Percentiles rank a stretch among this genome's conserved stretches.
Conservation (phyloP, 352 stramenopile species). For the Plasmopara halstedii region DNA sequence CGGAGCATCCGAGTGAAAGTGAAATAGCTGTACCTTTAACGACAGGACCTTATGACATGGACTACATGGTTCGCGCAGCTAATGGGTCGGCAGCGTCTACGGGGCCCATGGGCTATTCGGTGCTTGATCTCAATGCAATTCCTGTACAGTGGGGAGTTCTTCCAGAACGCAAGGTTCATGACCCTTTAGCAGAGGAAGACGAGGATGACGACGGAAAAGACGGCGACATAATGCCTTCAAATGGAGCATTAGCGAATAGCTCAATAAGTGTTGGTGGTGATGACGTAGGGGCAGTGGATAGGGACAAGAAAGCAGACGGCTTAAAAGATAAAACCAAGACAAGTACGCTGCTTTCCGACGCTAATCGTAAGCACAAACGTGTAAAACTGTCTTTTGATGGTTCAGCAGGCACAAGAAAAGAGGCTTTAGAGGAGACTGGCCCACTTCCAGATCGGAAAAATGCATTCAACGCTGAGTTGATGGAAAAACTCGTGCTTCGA, state of each 20-base stretch:
- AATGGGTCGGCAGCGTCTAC: constrained; percentile 17
- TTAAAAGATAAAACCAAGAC: constrained; percentile 40
- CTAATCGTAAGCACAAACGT: constrained; percentile 56
- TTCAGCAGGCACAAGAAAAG: constrained; percentile 34
- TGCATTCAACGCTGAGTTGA: constrained; percentile 57
- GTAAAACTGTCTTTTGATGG: constrained; percentile 31
- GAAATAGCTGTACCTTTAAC: constrained; percentile 55
- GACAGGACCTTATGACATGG: constrained; percentile 56
- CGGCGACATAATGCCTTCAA: constrained; percentile 10
- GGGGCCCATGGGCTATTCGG: constrained; percentile 28
- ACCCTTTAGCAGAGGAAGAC: constrained; percentile 17
- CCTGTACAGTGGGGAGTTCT: constrained; percentile 67
- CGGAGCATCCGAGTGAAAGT: constrained; percentile 55
- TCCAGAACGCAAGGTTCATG: constrained; percentile 43
- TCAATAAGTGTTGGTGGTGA: constrained; percentile 7
- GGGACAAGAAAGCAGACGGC: constrained; percentile 44
- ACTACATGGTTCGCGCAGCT: constrained; percentile 60
- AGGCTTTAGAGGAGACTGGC: constrained; percentile 43
- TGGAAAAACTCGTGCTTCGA: constrained; percentile 77
- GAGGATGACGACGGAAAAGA: constrained; percentile 23
- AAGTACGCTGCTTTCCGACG: constrained; percentile 18
- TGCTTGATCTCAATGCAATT: constrained; percentile 66
- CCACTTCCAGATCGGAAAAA: constrained; percentile 63
- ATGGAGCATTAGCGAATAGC: constrained; percentile 17
- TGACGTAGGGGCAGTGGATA: constrained; percentile 15